A percentile compares a stretch with the other conserved stretches of the same genome.
phyloP scores from a whole-genome alignment of 257 asterid genomes.

The Solanum lycopersicoides region DNA sequence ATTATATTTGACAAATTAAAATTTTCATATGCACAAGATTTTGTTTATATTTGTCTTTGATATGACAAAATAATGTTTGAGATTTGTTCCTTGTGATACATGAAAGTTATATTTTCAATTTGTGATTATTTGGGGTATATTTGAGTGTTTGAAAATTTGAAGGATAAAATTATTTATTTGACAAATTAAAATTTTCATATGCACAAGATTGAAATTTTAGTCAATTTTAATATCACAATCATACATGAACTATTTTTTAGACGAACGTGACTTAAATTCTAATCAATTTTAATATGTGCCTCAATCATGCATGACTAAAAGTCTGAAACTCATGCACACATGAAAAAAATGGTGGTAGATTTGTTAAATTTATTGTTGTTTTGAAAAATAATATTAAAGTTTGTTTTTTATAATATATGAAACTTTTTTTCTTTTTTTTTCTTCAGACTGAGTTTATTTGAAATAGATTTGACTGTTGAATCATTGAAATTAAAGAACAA shows the following conservation, averaged over 20 bases:
- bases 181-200: not conserved
- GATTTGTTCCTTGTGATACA: not conserved
- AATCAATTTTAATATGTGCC: not conserved
- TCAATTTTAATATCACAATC: too few species aligned
- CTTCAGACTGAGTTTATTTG: not conserved
- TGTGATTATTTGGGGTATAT: not conserved
- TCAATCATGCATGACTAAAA: not conserved
- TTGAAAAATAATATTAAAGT: not conserved
- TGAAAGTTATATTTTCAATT: not conserved
- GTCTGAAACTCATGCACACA: not conserved
- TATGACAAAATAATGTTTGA: not conserved
- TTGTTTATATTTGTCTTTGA: not conserved
- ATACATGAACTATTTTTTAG: not conserved
- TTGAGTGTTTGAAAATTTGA: not conserved
- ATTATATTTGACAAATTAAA: not conserved
- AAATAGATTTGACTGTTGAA: not conserved
- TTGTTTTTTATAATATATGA: not conserved
- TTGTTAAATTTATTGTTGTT: not conserved
- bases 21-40: not conserved
- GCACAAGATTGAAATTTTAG: too few species aligned
- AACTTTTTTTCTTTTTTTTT: too few species aligned
- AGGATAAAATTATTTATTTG: not conserved
- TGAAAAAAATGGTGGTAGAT: not conserved
- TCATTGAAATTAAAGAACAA: not conserved
- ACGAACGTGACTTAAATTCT: too few species aligned